These are phyloP conservation scores for Elsinoe arachidis DNA, from an alignment of 2,329 filamentous ascomycete genomes.

Conservation along the genomic window DNA sequence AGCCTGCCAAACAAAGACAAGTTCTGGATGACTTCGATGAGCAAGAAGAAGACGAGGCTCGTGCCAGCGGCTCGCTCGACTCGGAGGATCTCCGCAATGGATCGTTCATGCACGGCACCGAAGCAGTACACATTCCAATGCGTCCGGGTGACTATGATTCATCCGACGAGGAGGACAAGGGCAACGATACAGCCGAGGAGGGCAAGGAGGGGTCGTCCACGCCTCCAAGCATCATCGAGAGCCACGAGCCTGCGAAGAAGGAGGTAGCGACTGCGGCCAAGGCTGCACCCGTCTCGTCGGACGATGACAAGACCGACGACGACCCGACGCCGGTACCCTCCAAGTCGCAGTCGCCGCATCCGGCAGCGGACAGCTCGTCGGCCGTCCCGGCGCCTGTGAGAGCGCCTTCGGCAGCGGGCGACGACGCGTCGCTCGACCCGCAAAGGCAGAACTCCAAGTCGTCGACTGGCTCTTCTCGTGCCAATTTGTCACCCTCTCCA, in stretches of 20 bases:
- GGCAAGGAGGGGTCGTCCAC: constrained; percentile 21
- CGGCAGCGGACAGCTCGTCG: constrained; percentile 7
- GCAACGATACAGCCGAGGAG: constrained; percentile 15
- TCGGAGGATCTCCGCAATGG: constrained; percentile 55
- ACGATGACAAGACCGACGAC: constrained; percentile 18
- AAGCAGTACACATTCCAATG: constrained; percentile 28
- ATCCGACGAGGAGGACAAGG: constrained; percentile 19
- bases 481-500: constrained; percentile 36
- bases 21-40: constrained; percentile 65
- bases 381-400: neutral
- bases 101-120: constrained; percentile 31
- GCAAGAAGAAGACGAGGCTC: constrained; percentile 33
- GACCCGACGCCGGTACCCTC: constrained; percentile 23
- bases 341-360: constrained; percentile 23
- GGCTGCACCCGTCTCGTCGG: neutral
- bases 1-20: constrained; percentile 52
- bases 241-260: constrained; percentile 12
- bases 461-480: neutral
- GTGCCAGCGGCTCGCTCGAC: constrained; percentile 48
- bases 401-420: neutral
- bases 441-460: constrained; percentile 11
- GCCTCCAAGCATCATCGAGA: constrained; percentile 25
- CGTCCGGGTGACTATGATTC: constrained; percentile 11
- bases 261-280: neutral
- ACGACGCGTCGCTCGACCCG: constrained; percentile 5